Percentiles rank a stretch among this genome's conserved stretches.
phyloP scores from a whole-genome alignment of 78 protist genomes.

The Goniomonas avonlea region DNA sequence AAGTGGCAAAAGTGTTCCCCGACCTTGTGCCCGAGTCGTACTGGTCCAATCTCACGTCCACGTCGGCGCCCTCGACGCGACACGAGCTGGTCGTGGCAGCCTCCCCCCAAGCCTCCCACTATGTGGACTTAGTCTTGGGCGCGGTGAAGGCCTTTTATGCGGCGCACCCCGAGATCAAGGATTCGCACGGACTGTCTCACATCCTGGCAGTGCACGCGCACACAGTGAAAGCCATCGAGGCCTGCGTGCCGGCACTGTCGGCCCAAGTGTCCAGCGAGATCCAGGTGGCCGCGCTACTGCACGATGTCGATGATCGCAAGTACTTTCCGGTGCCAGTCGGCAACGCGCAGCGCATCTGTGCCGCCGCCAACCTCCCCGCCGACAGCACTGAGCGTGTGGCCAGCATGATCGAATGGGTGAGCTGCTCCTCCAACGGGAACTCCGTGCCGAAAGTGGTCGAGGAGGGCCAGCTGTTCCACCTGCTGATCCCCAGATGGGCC shows the following conservation, averaged over 20 bases:
- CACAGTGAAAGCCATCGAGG: background rate
- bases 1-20: slow-evolving; percentile 14
- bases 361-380: background rate
- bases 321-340: background rate
- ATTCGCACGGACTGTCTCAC: background rate
- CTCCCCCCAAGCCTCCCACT: background rate
- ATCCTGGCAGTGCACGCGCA: background rate
- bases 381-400: background rate
- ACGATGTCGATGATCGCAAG: background rate
- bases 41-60: background rate
- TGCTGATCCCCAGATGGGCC: background rate
- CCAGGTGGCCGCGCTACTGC: background rate
- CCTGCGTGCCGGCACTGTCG: background rate
- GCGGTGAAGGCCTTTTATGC: background rate
- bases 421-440: background rate
- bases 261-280: background rate
- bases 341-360: background rate
- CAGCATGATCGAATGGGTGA: background rate
- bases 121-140: background rate
- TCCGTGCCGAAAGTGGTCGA: background rate
- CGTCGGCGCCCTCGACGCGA: background rate
- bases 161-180: background rate
- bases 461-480: background rate
- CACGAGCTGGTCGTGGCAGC: background rate
- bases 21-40: background rate